A percentile compares a stretch with the other conserved stretches of the same genome.
These are phyloP conservation scores for Epichloe sp. DNA, from an alignment of 2,329 filamentous ascomycete genomes.

Conservation along the genomic window DNA sequence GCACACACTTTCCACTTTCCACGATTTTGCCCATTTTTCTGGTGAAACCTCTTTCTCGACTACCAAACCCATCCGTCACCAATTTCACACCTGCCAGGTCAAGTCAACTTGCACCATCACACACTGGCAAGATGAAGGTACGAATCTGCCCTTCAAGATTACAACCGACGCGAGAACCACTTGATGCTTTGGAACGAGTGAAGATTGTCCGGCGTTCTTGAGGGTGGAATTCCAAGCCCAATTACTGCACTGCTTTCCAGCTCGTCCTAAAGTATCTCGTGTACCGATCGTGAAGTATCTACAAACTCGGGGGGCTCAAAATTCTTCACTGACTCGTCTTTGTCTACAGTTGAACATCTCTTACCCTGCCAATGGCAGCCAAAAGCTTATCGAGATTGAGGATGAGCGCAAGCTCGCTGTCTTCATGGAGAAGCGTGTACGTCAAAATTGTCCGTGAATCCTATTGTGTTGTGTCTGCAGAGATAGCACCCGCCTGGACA, in stretches of 20 bases:
- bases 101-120: slow-evolving; percentile 32
- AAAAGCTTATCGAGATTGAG: slow-evolving; percentile 98
- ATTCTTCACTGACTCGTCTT: slow-evolving; percentile 18
- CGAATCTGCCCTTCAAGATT: slow-evolving; percentile 7
- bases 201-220: not conserved
- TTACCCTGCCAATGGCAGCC: slow-evolving; percentile 98
- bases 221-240: not conserved
- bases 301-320: not conserved
- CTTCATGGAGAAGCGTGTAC: slow-evolving; percentile 96
- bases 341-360: slow-evolving; percentile 47
- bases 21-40: slow-evolving; percentile 26
- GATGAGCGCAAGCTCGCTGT: slow-evolving; percentile 98
- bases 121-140: slow-evolving; percentile 37
- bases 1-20: slow-evolving; percentile 30
- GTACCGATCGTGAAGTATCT: not conserved
- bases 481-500: not conserved
- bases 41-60: slow-evolving; percentile 5
- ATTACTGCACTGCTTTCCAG: not conserved
- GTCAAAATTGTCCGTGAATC: slow-evolving; percentile 20
- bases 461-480: not conserved
- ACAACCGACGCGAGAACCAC: not conserved
- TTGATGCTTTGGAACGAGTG: not conserved
- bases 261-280: not conserved
- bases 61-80: slow-evolving; percentile 15
- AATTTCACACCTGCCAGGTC: slow-evolving; percentile 27